Percentiles rank a stretch among this genome's conserved stretches.
These are phyloP conservation scores for Blastomyces gilchristii DNA, from an alignment of 2,329 filamentous ascomycete genomes.

Conservation along the genomic window DNA sequence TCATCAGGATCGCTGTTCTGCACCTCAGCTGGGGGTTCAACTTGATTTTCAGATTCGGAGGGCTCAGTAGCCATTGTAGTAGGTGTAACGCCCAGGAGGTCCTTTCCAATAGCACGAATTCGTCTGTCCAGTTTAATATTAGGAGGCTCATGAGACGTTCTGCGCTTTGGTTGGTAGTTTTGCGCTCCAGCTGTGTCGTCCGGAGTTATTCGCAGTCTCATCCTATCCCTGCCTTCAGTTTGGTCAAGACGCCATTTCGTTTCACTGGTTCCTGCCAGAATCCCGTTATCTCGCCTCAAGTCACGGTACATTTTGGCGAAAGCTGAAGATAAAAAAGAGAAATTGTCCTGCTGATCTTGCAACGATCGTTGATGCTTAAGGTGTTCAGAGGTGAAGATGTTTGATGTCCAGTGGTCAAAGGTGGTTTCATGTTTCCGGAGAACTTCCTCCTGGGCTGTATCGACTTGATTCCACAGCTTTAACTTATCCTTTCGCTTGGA, in stretches of 20 bases:
- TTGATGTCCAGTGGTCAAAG: conserved; percentile 86
- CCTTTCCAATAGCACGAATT: conserved; percentile 30
- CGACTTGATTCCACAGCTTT: conserved; percentile 66
- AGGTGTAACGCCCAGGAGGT: conserved; percentile 32
- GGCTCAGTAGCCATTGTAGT: conserved; percentile 24
- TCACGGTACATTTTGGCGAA: conserved; percentile 72
- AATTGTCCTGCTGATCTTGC: conserved; percentile 90
- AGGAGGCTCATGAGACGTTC: conserved; percentile 44
- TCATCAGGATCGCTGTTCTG: conserved; percentile 28
- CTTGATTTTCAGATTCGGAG: conserved; percentile 23
- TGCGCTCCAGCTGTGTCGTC: conserved; percentile 60
- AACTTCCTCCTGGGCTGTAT: conserved; percentile 57
- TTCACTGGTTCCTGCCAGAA: conserved; percentile 57
- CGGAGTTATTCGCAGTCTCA: conserved; percentile 78
- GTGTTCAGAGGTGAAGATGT: conserved; percentile 85
- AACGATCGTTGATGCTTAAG: conserved; percentile 79
- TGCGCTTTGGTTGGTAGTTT: conserved; percentile 76
- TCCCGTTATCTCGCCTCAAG: conserved; percentile 65
- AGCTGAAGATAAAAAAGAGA: conserved; percentile 62
- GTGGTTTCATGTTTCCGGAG: conserved; percentile 75
- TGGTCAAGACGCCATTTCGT: conserved; percentile 87
- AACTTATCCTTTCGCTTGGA: conserved; percentile 71
- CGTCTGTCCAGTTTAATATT: conserved; percentile 39
- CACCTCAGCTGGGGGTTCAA: conserved; percentile 21
- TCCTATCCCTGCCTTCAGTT: conserved; percentile 89